Conservation (phyloP, 768 basidiomycete species). For the Calocybe cyanea region DNA sequence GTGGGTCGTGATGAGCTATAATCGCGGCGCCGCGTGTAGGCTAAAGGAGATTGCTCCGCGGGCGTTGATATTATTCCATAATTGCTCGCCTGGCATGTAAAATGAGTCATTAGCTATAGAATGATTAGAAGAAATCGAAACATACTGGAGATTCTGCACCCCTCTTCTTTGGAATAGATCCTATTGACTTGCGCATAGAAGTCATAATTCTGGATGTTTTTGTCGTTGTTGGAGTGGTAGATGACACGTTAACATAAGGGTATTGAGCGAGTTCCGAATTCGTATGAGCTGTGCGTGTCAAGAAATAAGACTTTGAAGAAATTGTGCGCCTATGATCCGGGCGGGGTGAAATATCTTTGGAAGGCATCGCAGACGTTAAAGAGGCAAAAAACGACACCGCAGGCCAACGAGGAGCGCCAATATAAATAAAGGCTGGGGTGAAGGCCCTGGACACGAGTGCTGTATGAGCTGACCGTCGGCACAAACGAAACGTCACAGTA, state of each 20-base stretch:
- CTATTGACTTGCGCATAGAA: constrained; percentile 19
- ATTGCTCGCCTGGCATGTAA: constrained; percentile 9
- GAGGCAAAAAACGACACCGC: no score
- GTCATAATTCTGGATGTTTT: constrained; percentile 23
- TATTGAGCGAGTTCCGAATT: constrained; percentile 2
- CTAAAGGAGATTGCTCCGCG: constrained; percentile 30
- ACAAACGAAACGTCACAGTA: no score
- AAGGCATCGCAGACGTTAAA: constrained; percentile 4
- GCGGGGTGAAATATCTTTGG: constrained; percentile 12
- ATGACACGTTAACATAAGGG: constrained; percentile 4
- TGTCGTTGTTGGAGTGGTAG: constrained; percentile 8
- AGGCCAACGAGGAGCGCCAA: no score
- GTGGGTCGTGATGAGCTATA: constrained; percentile 50
- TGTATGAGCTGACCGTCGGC: no score
- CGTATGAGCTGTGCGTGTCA: constrained; percentile 1
- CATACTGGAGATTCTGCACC: constrained; percentile 16
- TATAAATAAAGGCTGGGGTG: no score
- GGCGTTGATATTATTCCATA: constrained; percentile 39
- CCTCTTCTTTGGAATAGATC: constrained; percentile 19
- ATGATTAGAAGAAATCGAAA: not conserved
- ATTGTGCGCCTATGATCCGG: constrained; percentile 15
- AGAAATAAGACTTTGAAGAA: constrained; percentile 8
- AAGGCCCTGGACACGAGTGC: no score
- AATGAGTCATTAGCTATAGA: not conserved
- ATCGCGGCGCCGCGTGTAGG: constrained; percentile 32